These are phyloP conservation scores for Trametes versicolor DNA, from an alignment of 1,284 basidiomycete species.

Conservation along the genomic window DNA sequence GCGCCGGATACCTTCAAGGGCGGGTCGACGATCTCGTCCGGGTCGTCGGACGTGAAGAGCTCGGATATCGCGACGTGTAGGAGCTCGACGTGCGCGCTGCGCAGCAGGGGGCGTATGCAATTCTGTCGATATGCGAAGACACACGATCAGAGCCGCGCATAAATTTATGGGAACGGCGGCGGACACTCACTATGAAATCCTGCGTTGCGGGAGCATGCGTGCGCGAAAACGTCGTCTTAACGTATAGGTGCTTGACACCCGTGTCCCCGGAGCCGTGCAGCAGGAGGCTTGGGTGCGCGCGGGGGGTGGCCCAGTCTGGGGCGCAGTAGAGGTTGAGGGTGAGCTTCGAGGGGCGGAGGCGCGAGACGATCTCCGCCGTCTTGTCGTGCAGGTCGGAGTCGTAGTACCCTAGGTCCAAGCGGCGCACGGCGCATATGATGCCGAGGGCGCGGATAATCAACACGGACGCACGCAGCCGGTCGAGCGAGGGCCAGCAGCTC, in stretches of 20 bases:
- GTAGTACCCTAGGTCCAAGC: slow-evolving; percentile 9
- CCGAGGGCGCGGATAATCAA: not conserved
- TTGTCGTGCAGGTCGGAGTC: not conserved
- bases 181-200: slow-evolving; percentile 3
- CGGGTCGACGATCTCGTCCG: slow-evolving; percentile 10
- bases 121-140: too few species aligned
- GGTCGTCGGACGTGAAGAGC: slow-evolving; percentile 11
- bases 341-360: slow-evolving; percentile 12
- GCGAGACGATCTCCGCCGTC: slow-evolving; percentile 10
- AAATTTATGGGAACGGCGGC: not conserved
- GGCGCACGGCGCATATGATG: not conserved
- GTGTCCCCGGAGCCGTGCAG: not conserved
- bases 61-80: slow-evolving; percentile 19
- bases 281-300: slow-evolving; percentile 7
- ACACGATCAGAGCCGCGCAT: too few species aligned
- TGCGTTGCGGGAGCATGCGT: not conserved
- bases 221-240: not conserved
- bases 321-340: slow-evolving; percentile 7
- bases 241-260: not conserved
- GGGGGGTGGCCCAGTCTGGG: not conserved
- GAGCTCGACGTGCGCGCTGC: slow-evolving; percentile 13
- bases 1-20: not conserved
- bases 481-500: not conserved
- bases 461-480: not conserved
- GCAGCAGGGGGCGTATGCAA: slow-evolving; percentile 1